Conservation (phyloP, 768 basidiomycete species). For the Crepidotus variabilis region DNA sequence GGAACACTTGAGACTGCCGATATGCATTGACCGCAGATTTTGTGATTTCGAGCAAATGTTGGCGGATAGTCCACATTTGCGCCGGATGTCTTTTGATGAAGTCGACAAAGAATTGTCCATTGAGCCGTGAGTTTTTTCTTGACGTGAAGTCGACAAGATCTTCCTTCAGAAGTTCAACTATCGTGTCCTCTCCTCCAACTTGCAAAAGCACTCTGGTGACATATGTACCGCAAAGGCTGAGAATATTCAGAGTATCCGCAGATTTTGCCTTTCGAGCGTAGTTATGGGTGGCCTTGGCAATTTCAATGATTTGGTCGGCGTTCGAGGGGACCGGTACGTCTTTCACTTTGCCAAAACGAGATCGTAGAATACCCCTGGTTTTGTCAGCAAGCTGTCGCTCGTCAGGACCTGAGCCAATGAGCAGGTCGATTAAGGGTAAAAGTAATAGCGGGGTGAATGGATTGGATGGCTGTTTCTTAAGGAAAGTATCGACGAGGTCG, state of each 20-base stretch:
- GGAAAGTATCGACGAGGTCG: slow-evolving; percentile 86
- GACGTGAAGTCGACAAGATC: slow-evolving; percentile 75
- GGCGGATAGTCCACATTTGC: slow-evolving; percentile 62
- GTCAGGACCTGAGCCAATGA: slow-evolving; percentile 61
- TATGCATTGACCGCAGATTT: slow-evolving; percentile 70
- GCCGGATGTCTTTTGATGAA: slow-evolving; percentile 65
- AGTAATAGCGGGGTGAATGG: slow-evolving; percentile 64
- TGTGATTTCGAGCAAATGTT: slow-evolving; percentile 53
- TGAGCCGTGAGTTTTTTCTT: slow-evolving; percentile 76
- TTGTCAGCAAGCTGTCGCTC: slow-evolving; percentile 91
- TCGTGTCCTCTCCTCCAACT: slow-evolving; percentile 37
- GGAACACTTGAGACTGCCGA: slow-evolving; percentile 70
- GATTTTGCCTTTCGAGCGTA: slow-evolving; percentile 67
- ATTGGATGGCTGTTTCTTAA: slow-evolving; percentile 76
- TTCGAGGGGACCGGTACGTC: slow-evolving; percentile 53
- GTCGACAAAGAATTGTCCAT: slow-evolving; percentile 72
- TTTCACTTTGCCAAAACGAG: slow-evolving; percentile 71
- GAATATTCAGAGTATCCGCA: slow-evolving; percentile 55
- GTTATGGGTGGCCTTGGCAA: slow-evolving; percentile 63
- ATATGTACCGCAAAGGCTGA: slow-evolving; percentile 71
- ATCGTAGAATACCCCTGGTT: slow-evolving; percentile 72
- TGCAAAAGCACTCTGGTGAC: slow-evolving; percentile 49
- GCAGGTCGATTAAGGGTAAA: slow-evolving; percentile 73
- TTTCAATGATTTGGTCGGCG: slow-evolving; percentile 35
- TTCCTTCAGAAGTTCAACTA: slow-evolving; percentile 53